Evolutionary conservation across 768 basidiomycete genomes (phyloP).

Genomic region (Paxillus ammoniavirescens): DNA sequence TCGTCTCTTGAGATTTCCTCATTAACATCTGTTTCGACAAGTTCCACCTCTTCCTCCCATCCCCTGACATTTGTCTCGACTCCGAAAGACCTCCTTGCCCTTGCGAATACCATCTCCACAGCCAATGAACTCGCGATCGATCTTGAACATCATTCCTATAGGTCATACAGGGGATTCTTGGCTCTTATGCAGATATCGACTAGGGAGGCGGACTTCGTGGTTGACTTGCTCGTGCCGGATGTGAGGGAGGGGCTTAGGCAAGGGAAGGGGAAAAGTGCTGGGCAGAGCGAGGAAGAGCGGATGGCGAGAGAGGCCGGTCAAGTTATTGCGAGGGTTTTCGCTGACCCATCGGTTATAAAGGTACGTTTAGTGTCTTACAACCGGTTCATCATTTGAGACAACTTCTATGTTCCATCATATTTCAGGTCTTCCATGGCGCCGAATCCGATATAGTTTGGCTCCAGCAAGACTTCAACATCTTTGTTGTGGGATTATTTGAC

Average conservation of each 20-base stretch:
- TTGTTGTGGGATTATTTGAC: conserved; percentile 95
- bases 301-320: conserved; percentile 39
- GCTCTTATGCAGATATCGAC: conserved; percentile 94
- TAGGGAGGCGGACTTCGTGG: conserved; percentile 78
- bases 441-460: conserved; percentile 95
- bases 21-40: not conserved
- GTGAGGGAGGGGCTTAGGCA: conserved; percentile 72
- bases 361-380: conserved; percentile 36
- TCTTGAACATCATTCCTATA: conserved; percentile 89
- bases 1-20: conserved; percentile 56
- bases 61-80: conserved; percentile 74
- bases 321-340: conserved; percentile 53
- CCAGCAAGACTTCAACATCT: conserved; percentile 92
- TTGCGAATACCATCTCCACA: conserved; percentile 66
- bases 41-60: not conserved
- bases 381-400: not conserved
- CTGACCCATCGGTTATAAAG: conserved; percentile 83
- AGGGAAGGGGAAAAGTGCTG: conserved; percentile 43
- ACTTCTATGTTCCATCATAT: not conserved
- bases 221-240: conserved; percentile 66
- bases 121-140: conserved; percentile 88
- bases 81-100: conserved; percentile 47
- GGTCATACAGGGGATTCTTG: conserved; percentile 82
- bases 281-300: conserved; percentile 10
- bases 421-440: conserved; percentile 90